phyloP scores from a whole-genome alignment of 2,329 filamentous ascomycete genomes.

The Alternaria arborescens region DNA sequence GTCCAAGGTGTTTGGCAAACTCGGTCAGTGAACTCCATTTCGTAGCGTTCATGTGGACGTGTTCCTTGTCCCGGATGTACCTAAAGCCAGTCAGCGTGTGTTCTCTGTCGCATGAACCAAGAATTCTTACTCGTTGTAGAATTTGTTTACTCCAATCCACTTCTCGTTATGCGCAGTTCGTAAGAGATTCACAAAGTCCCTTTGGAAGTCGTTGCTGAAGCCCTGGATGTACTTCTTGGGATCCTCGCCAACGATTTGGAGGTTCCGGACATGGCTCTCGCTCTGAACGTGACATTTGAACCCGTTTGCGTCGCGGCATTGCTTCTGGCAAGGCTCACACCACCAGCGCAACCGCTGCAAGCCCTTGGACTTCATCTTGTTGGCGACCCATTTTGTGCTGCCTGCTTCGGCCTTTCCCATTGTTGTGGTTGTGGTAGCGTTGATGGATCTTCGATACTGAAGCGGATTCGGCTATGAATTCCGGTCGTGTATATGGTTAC shows the following conservation, averaged over 20 bases:
- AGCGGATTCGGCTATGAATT: background rate
- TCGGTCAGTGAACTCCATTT: slow-evolving; percentile 89
- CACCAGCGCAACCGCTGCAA: slow-evolving; percentile 84
- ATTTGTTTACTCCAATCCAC: slow-evolving; percentile 85
- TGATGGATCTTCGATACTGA: background rate
- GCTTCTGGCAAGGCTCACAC: slow-evolving; percentile 79
- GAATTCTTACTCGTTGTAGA: slow-evolving; percentile 78
- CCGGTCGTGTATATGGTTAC: background rate
- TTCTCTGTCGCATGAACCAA: background rate
- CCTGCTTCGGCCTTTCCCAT: slow-evolving; percentile 96
- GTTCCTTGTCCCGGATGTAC: slow-evolving; percentile 2
- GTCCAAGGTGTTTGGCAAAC: slow-evolving; percentile 84
- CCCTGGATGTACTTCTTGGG: slow-evolving; percentile 83
- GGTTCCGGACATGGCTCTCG: slow-evolving; percentile 78
- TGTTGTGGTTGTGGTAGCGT: slow-evolving; percentile 18
- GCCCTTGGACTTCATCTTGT: slow-evolving; percentile 78
- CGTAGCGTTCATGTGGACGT: slow-evolving; percentile 75
- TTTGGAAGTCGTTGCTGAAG: slow-evolving; percentile 81
- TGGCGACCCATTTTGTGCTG: slow-evolving; percentile 87
- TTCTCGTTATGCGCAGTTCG: slow-evolving; percentile 91
- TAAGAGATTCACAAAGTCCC: slow-evolving; percentile 79
- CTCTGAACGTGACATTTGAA: slow-evolving; percentile 75
- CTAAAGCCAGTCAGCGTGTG: background rate
- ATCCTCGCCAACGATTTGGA: slow-evolving; percentile 88
- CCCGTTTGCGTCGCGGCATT: slow-evolving; percentile 83